Evolutionary conservation across 129 eudicot genomes (phyloP).

Genomic region (Escallonia herrerae): DNA sequence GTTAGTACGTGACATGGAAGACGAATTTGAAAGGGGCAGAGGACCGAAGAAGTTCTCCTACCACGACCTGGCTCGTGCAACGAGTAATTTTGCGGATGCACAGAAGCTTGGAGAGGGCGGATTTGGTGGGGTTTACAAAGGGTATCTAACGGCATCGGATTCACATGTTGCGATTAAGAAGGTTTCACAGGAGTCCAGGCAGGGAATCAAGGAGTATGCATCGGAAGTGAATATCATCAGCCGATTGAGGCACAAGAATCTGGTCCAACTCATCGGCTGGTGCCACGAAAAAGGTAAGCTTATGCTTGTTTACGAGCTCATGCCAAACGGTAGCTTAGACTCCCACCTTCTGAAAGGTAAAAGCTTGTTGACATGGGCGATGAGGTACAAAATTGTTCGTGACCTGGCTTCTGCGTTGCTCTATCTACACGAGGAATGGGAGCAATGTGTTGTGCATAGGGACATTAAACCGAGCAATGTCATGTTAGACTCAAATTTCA

Average conservation of each 20-base stretch:
- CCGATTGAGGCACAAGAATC: conserved; percentile 8
- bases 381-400: conserved; percentile 13
- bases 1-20: not conserved
- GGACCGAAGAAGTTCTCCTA: conserved; percentile 11
- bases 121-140: too few species aligned
- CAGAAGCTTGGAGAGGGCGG: conserved; percentile 5
- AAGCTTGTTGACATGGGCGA: conserved; percentile 11
- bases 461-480: conserved; percentile 33
- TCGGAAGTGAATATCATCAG: conserved; percentile 5
- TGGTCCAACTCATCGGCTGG: conserved; percentile 11
- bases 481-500: conserved; percentile 31
- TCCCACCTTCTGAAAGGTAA: conserved; percentile 9
- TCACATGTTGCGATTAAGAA: too few species aligned
- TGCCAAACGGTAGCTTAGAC: conserved; percentile 8
- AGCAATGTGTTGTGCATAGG: conserved; percentile 39
- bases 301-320: not conserved
- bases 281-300: conserved; percentile 16
- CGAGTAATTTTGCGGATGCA: not conserved
- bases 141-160: too few species aligned
- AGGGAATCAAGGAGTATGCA: conserved; percentile 15
- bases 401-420: conserved; percentile 36
- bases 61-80: not conserved
- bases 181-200: not conserved
- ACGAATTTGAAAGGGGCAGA: conserved; percentile 6
- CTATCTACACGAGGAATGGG: conserved; percentile 42